A percentile compares a stretch with the other conserved stretches of the same genome.
Evolutionary conservation across 2,329 filamentous ascomycete genomes (phyloP).

Genomic region (Microsporum canis): DNA sequence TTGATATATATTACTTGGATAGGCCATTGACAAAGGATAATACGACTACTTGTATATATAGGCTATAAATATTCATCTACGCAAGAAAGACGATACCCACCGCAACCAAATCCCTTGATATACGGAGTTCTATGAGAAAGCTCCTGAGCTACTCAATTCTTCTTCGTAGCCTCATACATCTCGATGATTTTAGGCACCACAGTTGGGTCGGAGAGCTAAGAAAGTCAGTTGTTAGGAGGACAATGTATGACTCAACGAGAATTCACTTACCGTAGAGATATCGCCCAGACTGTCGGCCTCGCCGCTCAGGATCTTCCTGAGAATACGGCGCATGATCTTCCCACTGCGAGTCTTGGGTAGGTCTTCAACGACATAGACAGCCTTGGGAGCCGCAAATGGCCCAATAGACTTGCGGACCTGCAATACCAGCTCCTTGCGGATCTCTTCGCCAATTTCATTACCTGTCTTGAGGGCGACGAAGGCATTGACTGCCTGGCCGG

Average conservation of each 20-base stretch:
- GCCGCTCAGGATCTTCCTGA: slow-evolving; percentile 92
- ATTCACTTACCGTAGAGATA: slow-evolving; percentile 63
- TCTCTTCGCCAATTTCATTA: slow-evolving; percentile 49
- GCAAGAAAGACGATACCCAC: neutral
- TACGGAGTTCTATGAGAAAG: neutral
- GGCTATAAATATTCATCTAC: neutral
- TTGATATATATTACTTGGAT: neutral
- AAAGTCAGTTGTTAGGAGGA: neutral
- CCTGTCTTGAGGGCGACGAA: slow-evolving; percentile 89
- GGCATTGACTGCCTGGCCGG: slow-evolving; percentile 92
- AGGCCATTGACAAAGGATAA: neutral
- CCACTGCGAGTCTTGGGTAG: slow-evolving; percentile 94
- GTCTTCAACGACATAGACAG: slow-evolving; percentile 80
- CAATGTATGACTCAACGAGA: neutral
- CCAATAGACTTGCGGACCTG: slow-evolving; percentile 97
- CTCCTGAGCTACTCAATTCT: slow-evolving; percentile 10
- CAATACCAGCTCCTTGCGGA: slow-evolving; percentile 85
- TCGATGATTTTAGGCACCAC: slow-evolving; percentile 85
- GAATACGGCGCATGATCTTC: slow-evolving; percentile 96
- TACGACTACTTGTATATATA: neutral
- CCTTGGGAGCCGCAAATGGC: slow-evolving; percentile 92
- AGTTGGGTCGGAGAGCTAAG: slow-evolving; percentile 71
- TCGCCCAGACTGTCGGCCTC: slow-evolving; percentile 97
- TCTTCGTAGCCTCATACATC: slow-evolving; percentile 51
- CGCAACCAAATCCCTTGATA: neutral